Conservation (phyloP, 2,329 filamentous ascomycete genomes). For the Cladophialophora carrionii region DNA sequence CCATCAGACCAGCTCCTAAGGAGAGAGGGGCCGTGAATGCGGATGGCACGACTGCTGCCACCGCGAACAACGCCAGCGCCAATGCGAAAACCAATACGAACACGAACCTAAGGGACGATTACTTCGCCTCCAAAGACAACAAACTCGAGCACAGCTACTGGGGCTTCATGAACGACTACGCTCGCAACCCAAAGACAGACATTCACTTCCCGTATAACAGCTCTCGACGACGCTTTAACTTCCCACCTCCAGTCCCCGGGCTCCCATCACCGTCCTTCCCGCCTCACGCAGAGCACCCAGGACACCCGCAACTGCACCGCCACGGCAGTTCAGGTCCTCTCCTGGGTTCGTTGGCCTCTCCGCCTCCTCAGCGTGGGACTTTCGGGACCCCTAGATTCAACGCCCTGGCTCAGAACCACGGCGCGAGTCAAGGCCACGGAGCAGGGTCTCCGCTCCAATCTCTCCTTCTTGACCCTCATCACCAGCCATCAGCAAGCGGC, state of each 20-base stretch:
- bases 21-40: conserved; percentile 40
- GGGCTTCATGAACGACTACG: conserved; percentile 91
- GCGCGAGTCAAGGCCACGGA: conserved; percentile 15
- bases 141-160: conserved; percentile 99
- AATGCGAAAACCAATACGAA: conserved; percentile 4
- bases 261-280: conserved; percentile 65
- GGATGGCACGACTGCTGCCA: conserved; percentile 4
- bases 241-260: conserved; percentile 75
- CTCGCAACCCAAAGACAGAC: conserved; percentile 70
- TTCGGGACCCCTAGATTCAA: conserved; percentile 28
- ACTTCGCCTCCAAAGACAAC: conserved; percentile 91
- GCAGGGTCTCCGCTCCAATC: conserved; percentile 45
- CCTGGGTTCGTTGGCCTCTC: conserved; percentile 20
- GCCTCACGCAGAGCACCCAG: conserved; percentile 17
- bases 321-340: conserved; percentile 13
- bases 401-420: conserved; percentile 20
- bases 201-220: conserved; percentile 64
- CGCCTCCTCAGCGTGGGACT: conserved; percentile 24
- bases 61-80: conserved; percentile 49
- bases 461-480: conserved; percentile 53
- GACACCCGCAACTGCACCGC: conserved; percentile 16
- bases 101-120: conserved; percentile 71
- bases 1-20: conserved; percentile 45
- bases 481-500: conserved; percentile 50
- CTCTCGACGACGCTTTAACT: conserved; percentile 66